phyloP scores from a whole-genome alignment of 345 rosid genomes.

The Salix dunnii region DNA sequence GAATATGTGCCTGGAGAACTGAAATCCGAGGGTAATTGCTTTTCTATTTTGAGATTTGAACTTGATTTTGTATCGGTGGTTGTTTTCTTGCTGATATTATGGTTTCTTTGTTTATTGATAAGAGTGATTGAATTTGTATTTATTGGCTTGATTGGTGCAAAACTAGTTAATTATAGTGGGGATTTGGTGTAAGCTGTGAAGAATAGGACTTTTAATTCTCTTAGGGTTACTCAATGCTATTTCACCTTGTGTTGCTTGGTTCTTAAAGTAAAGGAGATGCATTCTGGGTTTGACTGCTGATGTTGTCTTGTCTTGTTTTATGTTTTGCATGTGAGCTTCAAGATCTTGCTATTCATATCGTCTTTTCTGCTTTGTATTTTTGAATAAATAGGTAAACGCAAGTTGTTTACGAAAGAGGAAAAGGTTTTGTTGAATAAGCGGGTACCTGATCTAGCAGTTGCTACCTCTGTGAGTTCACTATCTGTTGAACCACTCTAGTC shows the following conservation, averaged over 20 bases:
- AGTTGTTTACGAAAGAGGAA: constrained; percentile 76
- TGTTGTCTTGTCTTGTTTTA: neutral
- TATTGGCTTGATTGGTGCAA: neutral
- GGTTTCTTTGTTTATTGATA: neutral
- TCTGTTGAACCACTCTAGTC: neutral
- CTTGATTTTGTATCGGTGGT: neutral
- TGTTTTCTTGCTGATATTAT: neutral
- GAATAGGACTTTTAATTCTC: neutral
- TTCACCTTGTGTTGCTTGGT: too few species aligned
- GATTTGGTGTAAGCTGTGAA: neutral
- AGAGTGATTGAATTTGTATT: neutral
- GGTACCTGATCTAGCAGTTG: constrained; percentile 59
- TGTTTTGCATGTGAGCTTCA: neutral
- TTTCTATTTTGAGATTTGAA: neutral
- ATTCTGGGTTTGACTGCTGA: neutral
- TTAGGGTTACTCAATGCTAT: too few species aligned
- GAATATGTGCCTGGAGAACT: constrained; percentile 53
- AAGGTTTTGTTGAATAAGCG: constrained; percentile 68
- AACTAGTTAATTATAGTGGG: neutral
- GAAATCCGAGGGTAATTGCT: constrained; percentile 49
- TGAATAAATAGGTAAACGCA: constrained; percentile 46
- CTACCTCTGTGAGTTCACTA: constrained; percentile 68
- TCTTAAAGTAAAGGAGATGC: too few species aligned
- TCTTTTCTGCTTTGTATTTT: neutral
- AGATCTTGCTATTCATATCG: neutral